Percentiles rank a stretch among this genome's conserved stretches.
Conservation (phyloP, 805 yeast genomes). For the Candida bentonensis region DNA sequence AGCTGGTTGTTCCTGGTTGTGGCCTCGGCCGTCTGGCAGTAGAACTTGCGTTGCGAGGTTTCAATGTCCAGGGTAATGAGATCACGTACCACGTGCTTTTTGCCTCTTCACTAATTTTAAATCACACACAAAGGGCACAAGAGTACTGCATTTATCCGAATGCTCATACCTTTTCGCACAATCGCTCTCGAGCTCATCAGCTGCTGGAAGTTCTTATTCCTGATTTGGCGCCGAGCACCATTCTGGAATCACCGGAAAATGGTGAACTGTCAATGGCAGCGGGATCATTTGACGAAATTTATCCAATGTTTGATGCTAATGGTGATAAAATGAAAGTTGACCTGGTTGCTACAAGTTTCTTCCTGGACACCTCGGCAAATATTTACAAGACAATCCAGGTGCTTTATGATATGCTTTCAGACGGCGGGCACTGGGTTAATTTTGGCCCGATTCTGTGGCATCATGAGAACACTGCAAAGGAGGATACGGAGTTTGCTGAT, state of each 20-base stretch:
- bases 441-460: constrained; percentile 67
- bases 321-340: constrained; percentile 14
- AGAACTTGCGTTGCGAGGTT: constrained; percentile 34
- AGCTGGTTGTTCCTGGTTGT: constrained; percentile 71
- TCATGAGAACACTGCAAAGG: constrained; percentile 37
- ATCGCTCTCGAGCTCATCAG: constrained; percentile 35
- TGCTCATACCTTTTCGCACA: constrained; percentile 60
- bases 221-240: constrained; percentile 16
- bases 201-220: constrained; percentile 30
- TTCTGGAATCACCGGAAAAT: constrained; percentile 8
- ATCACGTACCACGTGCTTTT: constrained; percentile 67
- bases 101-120: constrained; percentile 26
- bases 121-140: constrained; percentile 7
- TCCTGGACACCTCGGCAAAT: constrained; percentile 84
- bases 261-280: constrained; percentile 51
- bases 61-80: constrained; percentile 63
- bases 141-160: constrained; percentile 21
- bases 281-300: constrained; percentile 57
- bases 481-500: constrained; percentile 4
- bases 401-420: constrained; percentile 34
- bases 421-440: constrained; percentile 61
- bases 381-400: constrained; percentile 58
- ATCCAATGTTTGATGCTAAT: constrained; percentile 32
- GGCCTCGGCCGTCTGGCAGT: constrained; percentile 78
- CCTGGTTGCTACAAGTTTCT: constrained; percentile 42